Base-by-base conservation (phyloP, 768 basidiomycete genomes). In the Lactifluus volemus region DNA sequence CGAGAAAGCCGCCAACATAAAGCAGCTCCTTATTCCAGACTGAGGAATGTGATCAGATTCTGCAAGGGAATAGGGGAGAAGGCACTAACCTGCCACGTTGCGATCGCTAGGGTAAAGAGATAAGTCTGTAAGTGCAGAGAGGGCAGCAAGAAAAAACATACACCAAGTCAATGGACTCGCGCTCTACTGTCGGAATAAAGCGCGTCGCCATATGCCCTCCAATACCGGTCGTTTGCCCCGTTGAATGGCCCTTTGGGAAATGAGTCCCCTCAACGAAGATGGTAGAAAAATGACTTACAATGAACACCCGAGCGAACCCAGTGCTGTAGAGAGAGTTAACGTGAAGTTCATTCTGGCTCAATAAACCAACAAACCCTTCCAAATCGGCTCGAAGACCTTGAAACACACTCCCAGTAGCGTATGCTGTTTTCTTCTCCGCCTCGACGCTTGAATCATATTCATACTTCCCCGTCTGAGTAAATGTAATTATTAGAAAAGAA, bases 181-280 rank as follows among this genome's bases (percentile, higher is more conserved):
- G 82, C 71, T 98, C 96, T 8, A 98, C 95, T 0, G 95, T 98
- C 10, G 93, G 91, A 59, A 98, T 95, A 69, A 97, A 97, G 3
- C 94, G 79, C 9, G 89, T 86, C 0, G 92, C 78, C 67, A 88
- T 77, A 60, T 86, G 82, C 0, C 84, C 84, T 2, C 81, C 82
- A 12, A 81, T 77, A 36, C 96, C 95, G 1, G 94, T 96, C 10
- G 93, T 96, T 73, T 98, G 96, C 5, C 81, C 86, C 4, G 93
- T 97, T 15, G 92, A 84, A 71, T 95, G 92, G 14, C 92, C 92
- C 89, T 91, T 32, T 54, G 17, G 45, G 12, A 29, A 50, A 21
- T 47, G 7, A 25, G 68, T 5, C 67, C 44, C 61, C 2, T 53
- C n/a, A 25, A 50, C 25, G 57, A 9, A 50, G 17, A 42, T 34